Base-by-base conservation (phyloP, 2,329 filamentous ascomycete species). In the Colletotrichum sidae region DNA sequence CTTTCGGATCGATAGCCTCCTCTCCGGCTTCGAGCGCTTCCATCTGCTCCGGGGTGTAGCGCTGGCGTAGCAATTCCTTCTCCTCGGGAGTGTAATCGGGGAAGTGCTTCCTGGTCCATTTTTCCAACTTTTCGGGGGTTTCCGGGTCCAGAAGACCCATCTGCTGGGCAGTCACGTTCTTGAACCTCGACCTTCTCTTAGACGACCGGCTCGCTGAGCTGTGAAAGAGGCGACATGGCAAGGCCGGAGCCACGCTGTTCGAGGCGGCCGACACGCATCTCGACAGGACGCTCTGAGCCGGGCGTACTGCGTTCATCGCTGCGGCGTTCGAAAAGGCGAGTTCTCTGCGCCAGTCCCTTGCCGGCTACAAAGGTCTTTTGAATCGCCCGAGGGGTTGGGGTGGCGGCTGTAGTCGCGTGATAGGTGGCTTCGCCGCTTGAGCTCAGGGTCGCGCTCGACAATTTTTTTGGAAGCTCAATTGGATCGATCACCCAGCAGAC, bases 1-100 rank as follows among this genome's bases (percentile, higher is more conserved):
- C 93, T 69, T 88, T 83, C 9, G 90, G 81, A 74, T 91, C 85
- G 75, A 97, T 89, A 70, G 91, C 88, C 67, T 86, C 81, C 79
- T 97, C 94, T 72, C 91, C 94, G 52, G 92, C 91, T 79, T 92
- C 85, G 75, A 98, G 88, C 62, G 94, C 93, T 60, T 88, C 88
- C 71, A 96, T 84, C 81, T 98, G 95, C 75, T 91, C 88, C 13
- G 90, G 85, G 0, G 93, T 92, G 82, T 97, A 98, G 71, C 86
- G 86, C 73, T 87, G 80, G 64, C 79, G 78, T 63, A 97, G 83
- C 17, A 79, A 73, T 65, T 84, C 83, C 73, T 88, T 86, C 74
- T 96, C 90, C 69, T 89, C 84, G 45, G 84, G 79, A 12, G 88
- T 88, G 80, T 94, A 96, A 12, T 86, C 82, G 68, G 88, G 84